Percentiles rank a stretch among this genome's conserved stretches.
Evolutionary conservation across 2,329 filamentous ascomycete genomes (phyloP).

Genomic region (Aureobasidium melanogenum): DNA sequence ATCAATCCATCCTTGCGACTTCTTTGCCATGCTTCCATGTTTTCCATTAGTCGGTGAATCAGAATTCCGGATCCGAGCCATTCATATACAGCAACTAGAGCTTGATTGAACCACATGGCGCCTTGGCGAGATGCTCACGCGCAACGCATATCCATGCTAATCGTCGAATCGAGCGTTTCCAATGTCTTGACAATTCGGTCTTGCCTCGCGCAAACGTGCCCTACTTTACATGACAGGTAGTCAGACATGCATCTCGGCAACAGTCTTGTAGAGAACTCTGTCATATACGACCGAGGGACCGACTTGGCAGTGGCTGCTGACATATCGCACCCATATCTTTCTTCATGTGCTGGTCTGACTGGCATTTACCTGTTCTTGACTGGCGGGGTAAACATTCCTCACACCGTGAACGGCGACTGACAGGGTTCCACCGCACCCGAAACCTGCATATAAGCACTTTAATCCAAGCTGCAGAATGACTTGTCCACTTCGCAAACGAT

Average conservation of each 20-base stretch:
- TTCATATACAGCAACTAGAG: background rate
- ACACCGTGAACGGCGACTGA: background rate
- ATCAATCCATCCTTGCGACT: background rate
- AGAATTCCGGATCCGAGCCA: background rate
- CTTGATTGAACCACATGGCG: background rate
- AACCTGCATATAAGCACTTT: background rate
- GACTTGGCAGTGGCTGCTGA: background rate
- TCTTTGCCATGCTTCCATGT: background rate
- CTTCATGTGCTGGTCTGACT: background rate
- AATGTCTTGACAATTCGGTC: background rate
- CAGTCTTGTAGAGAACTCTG: background rate
- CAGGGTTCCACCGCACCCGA: background rate
- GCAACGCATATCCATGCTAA: background rate
- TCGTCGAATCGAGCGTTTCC: background rate
- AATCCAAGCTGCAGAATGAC: background rate
- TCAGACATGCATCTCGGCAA: background rate
- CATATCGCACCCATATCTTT: background rate
- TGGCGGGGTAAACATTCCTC: background rate
- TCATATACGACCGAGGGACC: background rate
- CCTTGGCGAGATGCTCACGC: slow-evolving; percentile 1
- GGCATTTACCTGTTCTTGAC: background rate
- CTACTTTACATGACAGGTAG: background rate
- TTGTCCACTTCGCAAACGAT: background rate
- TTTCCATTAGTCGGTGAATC: background rate
- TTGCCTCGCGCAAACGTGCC: background rate